These are phyloP conservation scores for Neurospora intermedia DNA, from an alignment of 495 filamentous ascomycete species.

Conservation along the genomic window DNA sequence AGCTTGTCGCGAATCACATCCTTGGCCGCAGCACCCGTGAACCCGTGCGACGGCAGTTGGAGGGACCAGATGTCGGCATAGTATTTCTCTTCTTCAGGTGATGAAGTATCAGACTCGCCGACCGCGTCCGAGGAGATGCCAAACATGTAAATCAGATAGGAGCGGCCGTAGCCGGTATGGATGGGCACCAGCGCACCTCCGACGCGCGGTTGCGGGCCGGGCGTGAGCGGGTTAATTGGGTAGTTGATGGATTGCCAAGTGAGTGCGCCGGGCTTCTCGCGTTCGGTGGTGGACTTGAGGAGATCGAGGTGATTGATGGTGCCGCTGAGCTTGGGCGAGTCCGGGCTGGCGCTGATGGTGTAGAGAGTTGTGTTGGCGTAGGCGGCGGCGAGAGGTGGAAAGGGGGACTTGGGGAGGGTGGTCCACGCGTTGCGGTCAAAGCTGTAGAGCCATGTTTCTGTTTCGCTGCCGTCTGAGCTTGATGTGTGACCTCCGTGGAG, in stretches of 20 bases:
- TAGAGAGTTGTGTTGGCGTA: constrained; percentile 33
- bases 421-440: constrained; percentile 33
- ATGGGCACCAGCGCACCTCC: constrained; percentile 36
- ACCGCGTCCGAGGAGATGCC: constrained; percentile 19
- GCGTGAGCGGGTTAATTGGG: constrained; percentile 35
- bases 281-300: constrained; percentile 16
- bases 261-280: constrained; percentile 16
- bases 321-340: constrained; percentile 22
- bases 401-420: constrained; percentile 27
- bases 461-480: constrained; percentile 1
- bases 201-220: constrained; percentile 33
- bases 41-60: constrained; percentile 34
- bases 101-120: background rate
- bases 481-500: constrained; percentile 30
- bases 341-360: constrained; percentile 22
- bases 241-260: constrained; percentile 35
- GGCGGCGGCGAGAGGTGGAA: constrained; percentile 24
- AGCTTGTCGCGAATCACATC: constrained; percentile 36
- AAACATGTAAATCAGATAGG: constrained; percentile 44
- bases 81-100: constrained; percentile 5
- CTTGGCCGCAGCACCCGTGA: constrained; percentile 39
- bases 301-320: constrained; percentile 34
- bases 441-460: constrained; percentile 40
- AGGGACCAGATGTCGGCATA: constrained; percentile 41
- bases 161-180: constrained; percentile 38